Conservation (phyloP, 169 alveolate species). For the Pseudocohnilembus persalinus region DNA sequence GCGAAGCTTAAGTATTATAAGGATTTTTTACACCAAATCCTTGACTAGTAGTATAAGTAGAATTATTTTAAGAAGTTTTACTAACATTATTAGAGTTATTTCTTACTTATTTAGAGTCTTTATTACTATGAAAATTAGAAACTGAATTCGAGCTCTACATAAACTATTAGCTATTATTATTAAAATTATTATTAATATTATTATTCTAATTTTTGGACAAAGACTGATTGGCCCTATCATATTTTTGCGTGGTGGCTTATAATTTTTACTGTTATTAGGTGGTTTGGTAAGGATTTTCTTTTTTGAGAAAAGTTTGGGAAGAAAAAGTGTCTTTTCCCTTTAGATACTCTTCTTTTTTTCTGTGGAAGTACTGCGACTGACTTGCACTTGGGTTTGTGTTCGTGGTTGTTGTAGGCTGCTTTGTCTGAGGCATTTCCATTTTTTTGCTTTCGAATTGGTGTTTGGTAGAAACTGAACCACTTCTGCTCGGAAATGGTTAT, state of each 20-base stretch:
- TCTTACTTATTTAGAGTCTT: too few species aligned
- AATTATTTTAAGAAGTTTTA: too few species aligned
- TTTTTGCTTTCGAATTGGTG: background rate
- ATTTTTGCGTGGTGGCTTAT: background rate
- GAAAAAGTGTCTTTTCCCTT: background rate
- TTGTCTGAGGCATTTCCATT: background rate
- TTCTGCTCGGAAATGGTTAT: too few species aligned
- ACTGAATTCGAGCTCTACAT: too few species aligned
- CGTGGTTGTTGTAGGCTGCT: background rate
- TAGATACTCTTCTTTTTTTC: background rate
- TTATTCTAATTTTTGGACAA: background rate
- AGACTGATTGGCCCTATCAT: background rate
- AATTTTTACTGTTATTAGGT: background rate
- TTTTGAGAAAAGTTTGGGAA: background rate
- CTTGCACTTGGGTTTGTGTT: background rate
- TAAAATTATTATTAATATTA: too few species aligned
- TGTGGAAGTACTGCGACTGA: background rate
- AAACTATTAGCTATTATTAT: too few species aligned
- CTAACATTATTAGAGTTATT: too few species aligned
- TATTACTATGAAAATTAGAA: too few species aligned
- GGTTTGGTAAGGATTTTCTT: background rate
- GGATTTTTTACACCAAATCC: too few species aligned
- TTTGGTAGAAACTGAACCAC: too few species aligned
- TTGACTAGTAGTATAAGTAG: too few species aligned
- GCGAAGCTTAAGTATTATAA: too few species aligned